A percentile compares a stretch with the other conserved stretches of the same genome.
Evolutionary conservation across 148 eudicot genomes (phyloP).

Genomic region (Mesembryanthemum crystallinum): DNA sequence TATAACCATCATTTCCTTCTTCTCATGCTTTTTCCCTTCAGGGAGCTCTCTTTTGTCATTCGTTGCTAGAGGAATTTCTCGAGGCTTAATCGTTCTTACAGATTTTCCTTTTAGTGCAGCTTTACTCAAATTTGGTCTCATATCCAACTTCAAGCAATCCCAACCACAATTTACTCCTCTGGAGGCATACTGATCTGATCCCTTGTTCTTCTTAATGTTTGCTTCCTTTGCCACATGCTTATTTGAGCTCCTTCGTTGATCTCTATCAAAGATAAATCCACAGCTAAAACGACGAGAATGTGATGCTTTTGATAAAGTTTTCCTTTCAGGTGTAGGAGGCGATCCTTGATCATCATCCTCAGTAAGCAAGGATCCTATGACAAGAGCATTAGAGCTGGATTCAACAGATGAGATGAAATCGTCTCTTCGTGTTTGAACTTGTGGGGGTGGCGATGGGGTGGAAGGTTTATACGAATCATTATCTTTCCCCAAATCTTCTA

Average conservation of each 20-base stretch:
- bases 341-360: constrained; percentile 21
- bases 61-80: constrained; percentile 24
- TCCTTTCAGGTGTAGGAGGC: constrained; percentile 24
- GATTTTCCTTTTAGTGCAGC: constrained; percentile 61
- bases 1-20: constrained; percentile 30
- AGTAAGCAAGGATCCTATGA: constrained; percentile 13
- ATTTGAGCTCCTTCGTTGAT: constrained; percentile 30
- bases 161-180: constrained; percentile 36
- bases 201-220: constrained; percentile 24
- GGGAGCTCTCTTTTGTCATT: constrained; percentile 18
- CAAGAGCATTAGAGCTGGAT: constrained; percentile 23
- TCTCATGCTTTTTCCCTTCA: constrained; percentile 13
- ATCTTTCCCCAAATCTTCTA: constrained; percentile 31
- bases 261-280: constrained; percentile 44
- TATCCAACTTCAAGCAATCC: constrained; percentile 39
- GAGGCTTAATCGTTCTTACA: constrained; percentile 69
- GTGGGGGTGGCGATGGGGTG: constrained; percentile 24
- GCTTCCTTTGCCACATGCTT: constrained; percentile 29
- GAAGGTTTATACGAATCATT: constrained; percentile 26
- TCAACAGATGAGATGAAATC: constrained; percentile 24
- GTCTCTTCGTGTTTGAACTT: constrained; percentile 15
- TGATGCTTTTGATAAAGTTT: constrained; percentile 29
- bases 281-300: constrained; percentile 42
- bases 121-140: constrained; percentile 38
- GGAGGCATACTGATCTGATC: constrained; percentile 24